These are phyloP conservation scores for Yamadazyma scolyti DNA, from an alignment of 805 yeast genomes.

Conservation along the genomic window DNA sequence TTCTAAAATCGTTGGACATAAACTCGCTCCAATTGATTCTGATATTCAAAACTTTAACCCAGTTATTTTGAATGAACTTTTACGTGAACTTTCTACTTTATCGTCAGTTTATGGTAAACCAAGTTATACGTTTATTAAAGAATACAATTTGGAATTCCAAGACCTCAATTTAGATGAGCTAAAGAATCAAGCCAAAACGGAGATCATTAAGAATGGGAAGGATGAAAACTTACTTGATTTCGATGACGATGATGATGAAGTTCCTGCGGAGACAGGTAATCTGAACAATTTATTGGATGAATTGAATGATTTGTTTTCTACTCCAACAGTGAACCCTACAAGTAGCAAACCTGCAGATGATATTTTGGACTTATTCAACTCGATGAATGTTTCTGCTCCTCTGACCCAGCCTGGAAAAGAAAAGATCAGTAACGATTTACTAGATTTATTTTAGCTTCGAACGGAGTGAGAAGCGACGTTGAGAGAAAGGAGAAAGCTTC, in stretches of 20 bases:
- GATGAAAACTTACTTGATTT: slow-evolving; percentile 84
- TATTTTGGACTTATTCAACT: slow-evolving; percentile 44
- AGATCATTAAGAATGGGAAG: slow-evolving; percentile 58
- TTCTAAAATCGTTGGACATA: slow-evolving; percentile 52
- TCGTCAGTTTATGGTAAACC: slow-evolving; percentile 91
- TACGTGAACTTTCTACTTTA: slow-evolving; percentile 76
- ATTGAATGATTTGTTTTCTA: slow-evolving; percentile 65
- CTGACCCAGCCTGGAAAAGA: slow-evolving; percentile 3
- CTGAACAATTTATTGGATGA: slow-evolving; percentile 57
- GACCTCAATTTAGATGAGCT: slow-evolving; percentile 62
- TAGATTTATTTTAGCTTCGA: slow-evolving; percentile 37
- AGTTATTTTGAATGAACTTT: slow-evolving; percentile 58
- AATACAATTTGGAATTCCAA: slow-evolving; percentile 21
- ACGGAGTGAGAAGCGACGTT: too few species aligned
- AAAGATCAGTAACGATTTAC: slow-evolving; percentile 26
- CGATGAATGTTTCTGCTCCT: slow-evolving; percentile 10
- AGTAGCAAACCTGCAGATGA: slow-evolving; percentile 27
- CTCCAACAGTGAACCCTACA: slow-evolving; percentile 7
- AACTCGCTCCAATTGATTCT: slow-evolving; percentile 67
- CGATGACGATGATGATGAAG: slow-evolving; percentile 55
- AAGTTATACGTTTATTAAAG: slow-evolving; percentile 53
- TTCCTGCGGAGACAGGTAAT: slow-evolving; percentile 12
- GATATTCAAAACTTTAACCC: slow-evolving; percentile 73
- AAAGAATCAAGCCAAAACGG: slow-evolving; percentile 71
- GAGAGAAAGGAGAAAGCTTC: too few species aligned